A percentile compares a stretch with the other conserved stretches of the same genome.
Conservation (phyloP, 305 asterid species). For the Rubia occidens region DNA sequence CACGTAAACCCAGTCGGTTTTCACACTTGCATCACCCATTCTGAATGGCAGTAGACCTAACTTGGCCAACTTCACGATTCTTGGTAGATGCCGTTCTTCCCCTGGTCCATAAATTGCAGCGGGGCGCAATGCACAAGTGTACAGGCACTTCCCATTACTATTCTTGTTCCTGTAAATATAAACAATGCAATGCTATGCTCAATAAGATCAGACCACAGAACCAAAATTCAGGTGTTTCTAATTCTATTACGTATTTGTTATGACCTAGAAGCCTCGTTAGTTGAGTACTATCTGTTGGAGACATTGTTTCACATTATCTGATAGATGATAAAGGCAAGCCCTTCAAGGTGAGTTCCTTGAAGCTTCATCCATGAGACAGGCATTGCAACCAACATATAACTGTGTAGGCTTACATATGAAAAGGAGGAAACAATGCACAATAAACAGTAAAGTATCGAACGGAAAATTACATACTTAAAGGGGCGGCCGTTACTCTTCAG, state of each 20-base stretch:
- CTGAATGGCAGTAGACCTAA: constrained; percentile 71
- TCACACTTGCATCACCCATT: constrained; percentile 52
- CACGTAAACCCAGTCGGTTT: constrained; percentile 80
- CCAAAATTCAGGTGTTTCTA: neutral
- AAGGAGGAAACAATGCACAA: neutral
- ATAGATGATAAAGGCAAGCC: too few species aligned
- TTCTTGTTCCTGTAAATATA: constrained; percentile 35
- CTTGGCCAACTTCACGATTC: constrained; percentile 66
- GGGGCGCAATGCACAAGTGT: constrained; percentile 87
- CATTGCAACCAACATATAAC: neutral
- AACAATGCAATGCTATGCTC: neutral
- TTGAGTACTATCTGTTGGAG: too few species aligned
- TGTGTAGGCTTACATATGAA: neutral
- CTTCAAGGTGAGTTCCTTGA: neutral
- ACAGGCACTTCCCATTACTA: constrained; percentile 47
- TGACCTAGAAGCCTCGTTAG: too few species aligned
- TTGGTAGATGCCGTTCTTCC: constrained; percentile 88
- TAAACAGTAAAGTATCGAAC: neutral
- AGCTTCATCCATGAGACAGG: neutral
- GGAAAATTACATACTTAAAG: constrained; percentile 45
- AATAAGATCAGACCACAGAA: neutral
- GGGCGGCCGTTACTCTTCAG: constrained; percentile 71
- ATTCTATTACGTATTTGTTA: neutral
- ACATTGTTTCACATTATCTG: too few species aligned
- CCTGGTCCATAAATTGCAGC: constrained; percentile 98